Base-by-base conservation (phyloP, 345 rosid species). In the Heritiera fomes region DNA sequence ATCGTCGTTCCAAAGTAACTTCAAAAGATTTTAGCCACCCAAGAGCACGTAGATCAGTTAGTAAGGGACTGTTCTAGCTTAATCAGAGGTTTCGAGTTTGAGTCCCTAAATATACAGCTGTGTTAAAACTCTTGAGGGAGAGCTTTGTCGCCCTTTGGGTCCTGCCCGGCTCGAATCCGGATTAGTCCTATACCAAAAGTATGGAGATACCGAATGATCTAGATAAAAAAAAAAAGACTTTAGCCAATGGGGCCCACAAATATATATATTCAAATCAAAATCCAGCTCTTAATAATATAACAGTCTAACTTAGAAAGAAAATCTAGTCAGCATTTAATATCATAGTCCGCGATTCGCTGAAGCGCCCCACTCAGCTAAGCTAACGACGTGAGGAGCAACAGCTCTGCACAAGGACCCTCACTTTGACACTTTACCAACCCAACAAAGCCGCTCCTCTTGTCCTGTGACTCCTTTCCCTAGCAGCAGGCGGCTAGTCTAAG, bases 381-480 rank as follows among this genome's bases (percentile, higher is more conserved):
- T 61, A 62, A 62, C 67, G 67, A 62, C 67, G 67, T 32, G n/a
- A 12, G 8, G 34, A 30, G 67, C 67, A 5, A 62, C 67, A 32
- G 32, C 67, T 59, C 63, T 56, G 63, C 13, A 13, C 63, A 3
- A 3, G 1, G 34, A 9, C 14, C 6, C 59, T 30, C 8, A 5
- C 20, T 52, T 52, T 34, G 38, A 56, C 28, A 40, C 58, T 71
- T 52, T 52, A 71, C 61, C 61, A 52, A 52, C n/a, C 75, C 61
- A 71, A 47, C 75, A 71, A 71, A 52, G 60, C 71, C 28, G 34
- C 59, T 71, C 14, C 23, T 23, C 47, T 6, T 43, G 18, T 6
- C 56, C 55, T 0, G 2, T 3, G 28, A 23, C 28, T 23, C 28
- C 28, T 23, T 0, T 23, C 9, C 40, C 41, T 15, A 7, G 69